Conservation (phyloP, 306 rosid genomes). For the Mimosa bimucronata region DNA sequence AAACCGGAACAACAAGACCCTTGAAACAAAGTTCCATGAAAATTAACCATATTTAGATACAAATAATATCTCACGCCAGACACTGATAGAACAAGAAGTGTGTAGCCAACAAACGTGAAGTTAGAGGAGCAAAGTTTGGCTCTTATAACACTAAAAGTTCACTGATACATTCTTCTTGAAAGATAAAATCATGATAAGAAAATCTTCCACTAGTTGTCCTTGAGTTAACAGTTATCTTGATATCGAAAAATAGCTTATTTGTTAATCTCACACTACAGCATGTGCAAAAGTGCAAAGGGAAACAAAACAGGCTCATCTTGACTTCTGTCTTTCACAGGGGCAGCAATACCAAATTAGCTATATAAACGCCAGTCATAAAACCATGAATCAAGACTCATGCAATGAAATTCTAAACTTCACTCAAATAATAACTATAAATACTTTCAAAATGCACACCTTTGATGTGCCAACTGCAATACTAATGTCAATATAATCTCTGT, state of each 20-base stretch:
- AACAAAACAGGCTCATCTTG: background rate
- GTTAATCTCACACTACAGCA: background rate
- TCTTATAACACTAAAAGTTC: background rate
- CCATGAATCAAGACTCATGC: background rate
- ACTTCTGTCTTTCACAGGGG: background rate
- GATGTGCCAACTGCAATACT: constrained; percentile 70
- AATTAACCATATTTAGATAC: constrained; percentile 10
- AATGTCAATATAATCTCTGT: constrained; percentile 67
- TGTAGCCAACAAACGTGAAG: background rate
- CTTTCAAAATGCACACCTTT: constrained; percentile 44
- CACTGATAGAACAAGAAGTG: too few species aligned
- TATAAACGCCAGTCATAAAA: background rate
- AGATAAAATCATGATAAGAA: background rate
- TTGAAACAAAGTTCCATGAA: constrained; percentile 27
- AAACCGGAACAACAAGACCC: constrained; percentile 65
- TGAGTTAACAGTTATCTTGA: background rate
- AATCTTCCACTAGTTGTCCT: background rate
- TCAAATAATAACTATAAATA: background rate
- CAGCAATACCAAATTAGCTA: background rate
- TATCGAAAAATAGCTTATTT: background rate
- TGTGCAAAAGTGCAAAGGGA: background rate
- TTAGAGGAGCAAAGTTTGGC: background rate
- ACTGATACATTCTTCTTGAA: background rate
- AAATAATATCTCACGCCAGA: background rate
- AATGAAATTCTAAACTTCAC: background rate